Conservation (phyloP, 805 yeast species). For the Kazachstania martiniae region DNA sequence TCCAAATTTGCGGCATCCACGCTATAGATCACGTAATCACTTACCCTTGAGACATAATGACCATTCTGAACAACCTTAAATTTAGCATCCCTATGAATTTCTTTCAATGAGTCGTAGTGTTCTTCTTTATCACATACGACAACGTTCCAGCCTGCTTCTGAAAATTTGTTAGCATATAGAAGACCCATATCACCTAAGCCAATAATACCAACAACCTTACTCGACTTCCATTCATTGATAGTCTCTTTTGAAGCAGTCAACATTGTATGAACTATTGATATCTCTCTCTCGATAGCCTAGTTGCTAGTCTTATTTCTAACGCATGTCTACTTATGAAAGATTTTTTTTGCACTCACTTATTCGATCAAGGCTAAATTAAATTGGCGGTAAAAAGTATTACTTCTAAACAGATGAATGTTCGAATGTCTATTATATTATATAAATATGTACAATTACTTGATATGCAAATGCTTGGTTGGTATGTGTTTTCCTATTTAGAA, state of each 20-base stretch:
- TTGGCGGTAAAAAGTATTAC: no score
- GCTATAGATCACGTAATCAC: constrained; percentile 80
- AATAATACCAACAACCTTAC: constrained; percentile 72
- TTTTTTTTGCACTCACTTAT: no score
- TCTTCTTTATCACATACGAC: constrained; percentile 82
- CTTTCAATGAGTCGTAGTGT: constrained; percentile 35
- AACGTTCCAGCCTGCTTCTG: constrained; percentile 80
- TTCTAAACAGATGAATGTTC: no score
- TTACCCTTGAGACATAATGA: constrained; percentile 64
- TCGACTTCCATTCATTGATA: constrained; percentile 28
- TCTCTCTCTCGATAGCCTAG: no score
- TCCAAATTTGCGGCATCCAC: constrained; percentile 86
- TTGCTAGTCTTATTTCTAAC: no score
- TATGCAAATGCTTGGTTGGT: no score
- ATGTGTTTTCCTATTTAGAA: no score
- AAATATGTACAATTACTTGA: no score
- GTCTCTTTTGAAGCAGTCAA: constrained; percentile 9
- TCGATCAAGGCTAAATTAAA: no score
- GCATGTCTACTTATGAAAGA: no score
- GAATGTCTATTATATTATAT: no score
- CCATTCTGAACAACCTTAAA: constrained; percentile 67
- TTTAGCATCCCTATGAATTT: constrained; percentile 31
- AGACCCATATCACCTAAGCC: constrained; percentile 97
- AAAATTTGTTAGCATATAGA: constrained; percentile 68
- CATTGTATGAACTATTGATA: no score